A percentile compares a stretch with the other conserved stretches of the same genome.
These are phyloP conservation scores for Solanum commersonii DNA, from an alignment of 257 asterid genomes.

Conservation along the genomic window DNA sequence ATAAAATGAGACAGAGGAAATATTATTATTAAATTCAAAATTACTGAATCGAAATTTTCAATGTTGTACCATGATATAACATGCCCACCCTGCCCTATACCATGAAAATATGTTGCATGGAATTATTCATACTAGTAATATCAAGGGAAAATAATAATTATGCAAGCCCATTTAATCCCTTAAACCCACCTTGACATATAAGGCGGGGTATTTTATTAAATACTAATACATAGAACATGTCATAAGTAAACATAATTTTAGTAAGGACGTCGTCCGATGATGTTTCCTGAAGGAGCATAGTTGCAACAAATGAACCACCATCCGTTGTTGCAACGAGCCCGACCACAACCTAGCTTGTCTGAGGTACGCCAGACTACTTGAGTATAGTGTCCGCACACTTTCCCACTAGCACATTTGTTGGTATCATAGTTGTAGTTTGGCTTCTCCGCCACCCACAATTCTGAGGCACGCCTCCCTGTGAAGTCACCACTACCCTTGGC, in stretches of 20 bases:
- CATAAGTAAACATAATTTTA: neutral
- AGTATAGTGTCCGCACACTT: neutral
- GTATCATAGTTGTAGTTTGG: neutral
- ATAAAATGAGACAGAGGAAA: too few relatives aligned
- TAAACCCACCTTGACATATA: too few relatives aligned
- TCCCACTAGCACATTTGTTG: neutral
- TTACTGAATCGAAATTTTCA: too few relatives aligned
- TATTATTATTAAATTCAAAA: too few relatives aligned
- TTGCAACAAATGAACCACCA: neutral
- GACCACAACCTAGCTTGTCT: neutral
- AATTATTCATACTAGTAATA: neutral
- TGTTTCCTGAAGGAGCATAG: neutral
- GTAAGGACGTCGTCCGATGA: neutral
- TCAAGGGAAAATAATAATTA: neutral
- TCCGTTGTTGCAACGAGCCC: neutral
- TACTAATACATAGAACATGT: too few relatives aligned
- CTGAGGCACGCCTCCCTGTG: neutral
- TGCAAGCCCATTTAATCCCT: too few relatives aligned
- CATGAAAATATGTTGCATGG: neutral
- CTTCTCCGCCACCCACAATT: neutral
- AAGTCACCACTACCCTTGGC: neutral
- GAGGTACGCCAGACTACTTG: neutral
- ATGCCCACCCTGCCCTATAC: too few relatives aligned
- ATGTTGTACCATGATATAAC: too few relatives aligned
- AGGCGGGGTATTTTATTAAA: neutral